A percentile compares a stretch with the other conserved stretches of the same genome.
Conservation (phyloP, 345 rosid species). For the Diplotaxis tenuifolia region DNA sequence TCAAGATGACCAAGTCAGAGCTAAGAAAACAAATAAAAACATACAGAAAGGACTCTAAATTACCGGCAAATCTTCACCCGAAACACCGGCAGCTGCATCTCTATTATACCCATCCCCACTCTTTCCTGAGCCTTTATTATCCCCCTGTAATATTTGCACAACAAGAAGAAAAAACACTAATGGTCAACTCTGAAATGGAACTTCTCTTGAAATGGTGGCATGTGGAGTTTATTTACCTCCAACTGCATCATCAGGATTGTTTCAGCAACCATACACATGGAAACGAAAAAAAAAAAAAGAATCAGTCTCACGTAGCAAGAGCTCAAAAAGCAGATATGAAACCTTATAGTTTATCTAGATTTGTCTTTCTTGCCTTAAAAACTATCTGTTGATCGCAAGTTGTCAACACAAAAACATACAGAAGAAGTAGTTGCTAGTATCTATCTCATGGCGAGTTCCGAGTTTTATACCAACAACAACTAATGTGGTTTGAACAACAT, state of each 20-base stretch:
- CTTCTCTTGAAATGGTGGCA: not conserved
- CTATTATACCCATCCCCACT: slow-evolving; percentile 62
- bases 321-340: not conserved
- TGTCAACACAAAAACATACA: not conserved
- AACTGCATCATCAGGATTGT: slow-evolving; percentile 42
- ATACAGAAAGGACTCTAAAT: not conserved
- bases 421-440: not conserved
- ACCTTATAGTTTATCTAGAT: not conserved
- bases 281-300: not conserved
- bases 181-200: not conserved
- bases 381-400: not conserved
- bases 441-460: not conserved
- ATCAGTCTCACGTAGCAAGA: slow-evolving; percentile 10
- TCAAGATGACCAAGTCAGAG: not conserved
- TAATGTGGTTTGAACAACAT: not conserved
- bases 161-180: not conserved
- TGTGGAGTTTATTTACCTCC: slow-evolving; percentile 53
- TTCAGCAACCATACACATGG: slow-evolving; percentile 21
- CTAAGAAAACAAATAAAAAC: not conserved
- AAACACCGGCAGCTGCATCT: slow-evolving; percentile 44
- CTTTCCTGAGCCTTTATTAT: slow-evolving; percentile 66
- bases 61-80: slow-evolving; percentile 56
- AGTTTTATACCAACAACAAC: not conserved
- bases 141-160: slow-evolving; percentile 50
- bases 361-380: not conserved